Conservation (phyloP, 2,329 filamentous ascomycete species). For the Cladosporium sp. region DNA sequence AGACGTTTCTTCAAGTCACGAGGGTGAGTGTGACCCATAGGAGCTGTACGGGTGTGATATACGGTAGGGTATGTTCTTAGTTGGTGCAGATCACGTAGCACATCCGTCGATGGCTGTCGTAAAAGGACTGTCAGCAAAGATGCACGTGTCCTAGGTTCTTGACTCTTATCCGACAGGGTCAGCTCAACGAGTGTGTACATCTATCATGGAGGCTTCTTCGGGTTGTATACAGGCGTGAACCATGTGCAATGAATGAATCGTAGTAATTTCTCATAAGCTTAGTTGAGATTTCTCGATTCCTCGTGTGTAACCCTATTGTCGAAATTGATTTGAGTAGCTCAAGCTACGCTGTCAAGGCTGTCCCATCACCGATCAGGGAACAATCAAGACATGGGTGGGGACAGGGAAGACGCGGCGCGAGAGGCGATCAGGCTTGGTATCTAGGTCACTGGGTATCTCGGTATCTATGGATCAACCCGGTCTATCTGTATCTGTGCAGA, state of each 20-base stretch:
- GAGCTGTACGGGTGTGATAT: not conserved
- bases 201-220: not conserved
- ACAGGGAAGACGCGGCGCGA: not conserved
- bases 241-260: not conserved
- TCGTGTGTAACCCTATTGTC: not conserved
- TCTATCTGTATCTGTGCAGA: not conserved
- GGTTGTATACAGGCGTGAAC: not conserved
- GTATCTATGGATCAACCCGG: not conserved
- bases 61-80: not conserved
- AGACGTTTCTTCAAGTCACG: slow-evolving; percentile 2
- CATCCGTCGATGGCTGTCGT: not conserved
- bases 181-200: not conserved
- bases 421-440: not conserved
- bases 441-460: not conserved
- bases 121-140: not conserved
- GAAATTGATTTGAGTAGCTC: not conserved
- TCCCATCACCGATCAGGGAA: not conserved
- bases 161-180: not conserved
- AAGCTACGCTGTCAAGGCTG: not conserved
- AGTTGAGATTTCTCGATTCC: not conserved
- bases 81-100: not conserved
- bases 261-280: not conserved
- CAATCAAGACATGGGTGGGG: not conserved
- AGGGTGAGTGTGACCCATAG: not conserved
- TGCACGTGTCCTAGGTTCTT: not conserved